These are phyloP conservation scores for Rutstroemia sp. DNA, from an alignment of 2,329 filamentous ascomycete genomes.

Conservation along the genomic window DNA sequence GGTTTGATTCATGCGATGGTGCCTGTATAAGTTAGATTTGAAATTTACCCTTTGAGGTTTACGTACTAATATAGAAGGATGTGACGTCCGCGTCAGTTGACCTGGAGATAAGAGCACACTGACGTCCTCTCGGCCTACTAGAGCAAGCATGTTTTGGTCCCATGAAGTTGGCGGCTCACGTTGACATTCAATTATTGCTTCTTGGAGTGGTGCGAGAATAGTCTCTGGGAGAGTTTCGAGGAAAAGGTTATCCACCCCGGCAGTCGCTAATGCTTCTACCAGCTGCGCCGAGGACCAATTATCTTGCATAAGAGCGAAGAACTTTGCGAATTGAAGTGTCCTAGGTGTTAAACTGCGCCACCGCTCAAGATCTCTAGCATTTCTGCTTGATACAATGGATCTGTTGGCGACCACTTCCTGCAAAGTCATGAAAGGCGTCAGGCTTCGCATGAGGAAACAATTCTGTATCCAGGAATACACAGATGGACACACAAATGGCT, in stretches of 20 bases:
- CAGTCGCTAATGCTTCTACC: conserved; percentile 66
- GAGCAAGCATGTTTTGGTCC: conserved; percentile 60
- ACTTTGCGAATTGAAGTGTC: conserved; percentile 61
- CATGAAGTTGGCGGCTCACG: conserved; percentile 73
- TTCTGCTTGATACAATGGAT: conserved; percentile 14
- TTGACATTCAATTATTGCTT: conserved; percentile 79
- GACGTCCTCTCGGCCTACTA: conserved; percentile 79
- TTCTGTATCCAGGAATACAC: conserved; percentile 48
- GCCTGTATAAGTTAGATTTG: conserved; percentile 33
- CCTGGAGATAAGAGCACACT: conserved; percentile 53
- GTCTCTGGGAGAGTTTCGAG: conserved; percentile 82
- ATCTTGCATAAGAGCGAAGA: conserved; percentile 52
- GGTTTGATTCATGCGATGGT: conserved; percentile 57
- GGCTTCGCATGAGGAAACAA: conserved; percentile 28
- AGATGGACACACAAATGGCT: conserved; percentile 50
- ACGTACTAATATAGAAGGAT: conserved; percentile 24
- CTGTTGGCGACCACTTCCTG: conserved; percentile 37
- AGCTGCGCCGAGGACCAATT: conserved; percentile 50
- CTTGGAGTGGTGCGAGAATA: conserved; percentile 71
- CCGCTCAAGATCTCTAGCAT: conserved; percentile 15
- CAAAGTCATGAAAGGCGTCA: conserved; percentile 40
- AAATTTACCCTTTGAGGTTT: not conserved
- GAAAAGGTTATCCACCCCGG: conserved; percentile 57
- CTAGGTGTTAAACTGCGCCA: conserved; percentile 45
- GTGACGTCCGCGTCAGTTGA: conserved; percentile 27